Evolutionary conservation across 768 basidiomycete genomes (phyloP), one percentile per base, ranked within the genome.

Genomic region (Pseudohyphozyma bogoriensis): DNA sequence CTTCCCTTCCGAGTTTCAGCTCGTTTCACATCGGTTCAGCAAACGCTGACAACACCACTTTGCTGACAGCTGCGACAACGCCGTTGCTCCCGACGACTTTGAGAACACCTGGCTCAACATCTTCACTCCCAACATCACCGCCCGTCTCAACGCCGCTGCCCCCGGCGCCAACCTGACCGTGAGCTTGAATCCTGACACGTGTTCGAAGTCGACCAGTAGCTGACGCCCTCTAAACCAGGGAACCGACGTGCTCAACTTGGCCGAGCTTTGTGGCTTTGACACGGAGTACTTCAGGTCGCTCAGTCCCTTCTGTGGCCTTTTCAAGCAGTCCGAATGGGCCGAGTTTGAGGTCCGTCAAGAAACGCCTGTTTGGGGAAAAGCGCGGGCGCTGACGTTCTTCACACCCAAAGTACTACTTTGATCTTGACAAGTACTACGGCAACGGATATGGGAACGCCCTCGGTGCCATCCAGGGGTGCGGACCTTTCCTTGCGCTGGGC

Each of bases 241-340:
- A 15, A 58, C 63, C 9, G 85, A 92, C 64, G 74, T 82, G 3
- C 75, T 77, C 52, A 78, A 75, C 59, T 76, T 91, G 36, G 81
- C 88, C 72, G 79, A 82, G 3, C 75, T 91, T 45, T 92, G 90
- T 69, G 79, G 87, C 0, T 89, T 91, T 68, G 85, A 89, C 67
- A 85, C 81, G n/a, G 77, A 81, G 56, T 80, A 76, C n/a, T 76
- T 72, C 51, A 77, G 77, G 52, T 66, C 63, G 31, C 65, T 74
- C 55, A 86, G 85, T 63, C 80, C 79, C 1, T 89, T 86, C 73
- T 93, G 90, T 71, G 72, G 71, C 7, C 70, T 91, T n/a, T 92
- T 91, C 73, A 76, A 76, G 0, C 53, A 66, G 18, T 74, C 78
- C 5, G 88, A 89, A 53, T 89, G 85, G 71, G 74, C 73, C 31